phyloP scores from a whole-genome alignment of 305 asterid genomes.

The Solanum hybrid region DNA sequence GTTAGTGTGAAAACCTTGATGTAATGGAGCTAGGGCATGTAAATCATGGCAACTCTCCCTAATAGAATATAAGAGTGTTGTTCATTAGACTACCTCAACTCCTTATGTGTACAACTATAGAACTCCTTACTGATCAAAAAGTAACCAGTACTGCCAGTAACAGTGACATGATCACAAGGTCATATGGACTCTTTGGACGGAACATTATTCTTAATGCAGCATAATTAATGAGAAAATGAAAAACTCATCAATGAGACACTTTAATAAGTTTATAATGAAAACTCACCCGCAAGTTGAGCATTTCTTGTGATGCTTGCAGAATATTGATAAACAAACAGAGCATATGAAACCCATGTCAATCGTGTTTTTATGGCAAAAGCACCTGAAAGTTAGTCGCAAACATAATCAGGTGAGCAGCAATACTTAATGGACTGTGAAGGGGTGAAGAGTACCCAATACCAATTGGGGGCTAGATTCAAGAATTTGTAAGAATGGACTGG shows the following conservation, averaged over 20 bases:
- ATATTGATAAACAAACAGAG: slow-evolving; percentile 86
- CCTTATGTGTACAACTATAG: not conserved
- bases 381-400: slow-evolving; percentile 38
- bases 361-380: slow-evolving; percentile 92
- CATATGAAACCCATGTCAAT: slow-evolving; percentile 91
- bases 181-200: not conserved
- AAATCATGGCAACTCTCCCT: not conserved
- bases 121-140: not conserved
- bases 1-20: not conserved
- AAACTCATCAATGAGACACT: not conserved
- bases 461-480: not conserved
- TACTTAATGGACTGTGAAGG: not conserved
- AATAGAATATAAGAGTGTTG: not conserved
- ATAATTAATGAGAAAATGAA: not conserved
- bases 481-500: not conserved
- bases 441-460: not conserved
- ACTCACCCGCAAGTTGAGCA: slow-evolving; percentile 96
- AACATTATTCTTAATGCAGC: not conserved
- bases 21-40: not conserved
- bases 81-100: not conserved
- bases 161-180: not conserved
- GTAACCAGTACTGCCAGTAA: not conserved
- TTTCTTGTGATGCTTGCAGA: slow-evolving; percentile 85
- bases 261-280: not conserved
- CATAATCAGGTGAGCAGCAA: not conserved